Evolutionary conservation across 208 protist genomes (phyloP).

Genomic region (Leishmania major): DNA sequence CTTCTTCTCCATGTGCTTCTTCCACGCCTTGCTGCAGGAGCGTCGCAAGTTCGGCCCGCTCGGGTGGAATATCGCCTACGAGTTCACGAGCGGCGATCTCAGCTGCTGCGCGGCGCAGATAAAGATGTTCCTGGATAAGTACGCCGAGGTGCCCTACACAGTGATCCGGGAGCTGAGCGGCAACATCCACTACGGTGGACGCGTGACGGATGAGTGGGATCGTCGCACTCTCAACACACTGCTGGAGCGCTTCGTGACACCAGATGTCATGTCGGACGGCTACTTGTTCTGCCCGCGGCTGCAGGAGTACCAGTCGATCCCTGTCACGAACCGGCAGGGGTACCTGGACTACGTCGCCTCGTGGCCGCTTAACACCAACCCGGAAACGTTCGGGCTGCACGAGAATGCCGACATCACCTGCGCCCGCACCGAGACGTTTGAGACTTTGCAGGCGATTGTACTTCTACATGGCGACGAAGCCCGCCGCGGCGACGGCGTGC

Average conservation of each 20-base stretch:
- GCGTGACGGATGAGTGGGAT: constrained; percentile 99
- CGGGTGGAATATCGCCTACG: constrained; percentile 99
- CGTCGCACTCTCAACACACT: constrained; percentile 95
- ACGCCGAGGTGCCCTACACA: constrained; percentile 96
- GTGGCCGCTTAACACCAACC: constrained; percentile 94
- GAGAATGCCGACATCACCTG: constrained; percentile 98
- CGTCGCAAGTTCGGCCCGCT: constrained; percentile 98
- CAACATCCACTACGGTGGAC: constrained; percentile 99
- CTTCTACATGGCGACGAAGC: constrained; percentile 75
- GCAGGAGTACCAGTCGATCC: constrained; percentile 84
- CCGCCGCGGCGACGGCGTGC: neutral
- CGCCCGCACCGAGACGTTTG: constrained; percentile 92
- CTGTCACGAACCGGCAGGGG: constrained; percentile 67
- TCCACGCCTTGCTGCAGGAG: constrained; percentile 98
- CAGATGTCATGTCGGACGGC: constrained; percentile 89
- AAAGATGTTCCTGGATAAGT: constrained; percentile 97
- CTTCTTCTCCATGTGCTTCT: constrained; percentile 97
- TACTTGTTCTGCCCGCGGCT: constrained; percentile 88
- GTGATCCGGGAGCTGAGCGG: constrained; percentile 96
- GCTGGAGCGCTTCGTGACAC: constrained; percentile 92
- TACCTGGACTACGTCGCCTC: constrained; percentile 92
- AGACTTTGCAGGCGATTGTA: constrained; percentile 87
- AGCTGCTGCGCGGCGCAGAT: constrained; percentile 93
- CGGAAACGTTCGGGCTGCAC: constrained; percentile 97
- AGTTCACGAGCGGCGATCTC: constrained; percentile 97